Base-by-base conservation (phyloP, 148 eudicot genomes). In the Vaccinium myrtillus region DNA sequence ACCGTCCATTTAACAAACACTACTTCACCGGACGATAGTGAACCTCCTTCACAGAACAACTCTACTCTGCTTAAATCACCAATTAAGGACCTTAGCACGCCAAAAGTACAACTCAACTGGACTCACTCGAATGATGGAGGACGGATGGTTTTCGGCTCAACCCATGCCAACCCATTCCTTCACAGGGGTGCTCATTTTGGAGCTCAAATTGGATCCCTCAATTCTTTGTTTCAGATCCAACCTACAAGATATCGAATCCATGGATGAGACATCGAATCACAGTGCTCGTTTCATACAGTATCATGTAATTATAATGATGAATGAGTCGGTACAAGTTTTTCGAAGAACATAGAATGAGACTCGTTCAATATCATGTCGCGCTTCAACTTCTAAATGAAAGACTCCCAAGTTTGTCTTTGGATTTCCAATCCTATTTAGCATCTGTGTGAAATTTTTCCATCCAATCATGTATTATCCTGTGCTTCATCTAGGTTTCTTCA, bases 51-150 rank as follows among this genome's bases (percentile, higher is more conserved):
- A 12, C 25, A 84, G n/a, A 36, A 39, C 77, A 73, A 39, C 50
- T 18, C 50, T 7, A 48, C 23, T 75, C 70, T 88, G 71, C 77
- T 85, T n/a, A 59, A 83, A 58, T 78, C 83, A n/a, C 78, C 86
- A 21, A 87, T 49, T 30, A 89, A 86, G 27, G 50, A 48, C 2
- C 13, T 6, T 74, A 43, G 77, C 51, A 86, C 88, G 56, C 87
- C 89, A 55, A 87, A 87, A 90, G 82, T 90, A 87, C 55, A 87
- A 56, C 86, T 87, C 12, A 89, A 90, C 75, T 90, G 92, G 93
- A 87, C 79, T n/a, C 86, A 82, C 75, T 67, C 86, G 50, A 83
- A 76, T 84, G 89, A 86, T 81, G 93, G 90, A 73, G 87, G 85
- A 69, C 75, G 86, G 63, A 84, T 89, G 90, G 85, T 86, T 77